Conservation (phyloP, 495 filamentous ascomycete genomes). For the Evansstolkia leycettana region DNA sequence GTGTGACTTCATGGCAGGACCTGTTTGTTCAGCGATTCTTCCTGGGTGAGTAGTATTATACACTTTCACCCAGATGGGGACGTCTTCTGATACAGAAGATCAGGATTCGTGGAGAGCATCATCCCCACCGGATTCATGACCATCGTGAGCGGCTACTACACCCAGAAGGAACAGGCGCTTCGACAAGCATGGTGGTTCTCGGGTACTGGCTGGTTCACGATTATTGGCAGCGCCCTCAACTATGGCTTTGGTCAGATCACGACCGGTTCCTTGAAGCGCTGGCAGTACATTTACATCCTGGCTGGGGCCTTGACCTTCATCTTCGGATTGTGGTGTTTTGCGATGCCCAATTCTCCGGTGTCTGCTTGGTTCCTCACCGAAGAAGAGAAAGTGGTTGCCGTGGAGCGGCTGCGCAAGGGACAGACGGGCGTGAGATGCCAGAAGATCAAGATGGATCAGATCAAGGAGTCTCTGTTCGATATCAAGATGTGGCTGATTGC, state of each 20-base stretch:
- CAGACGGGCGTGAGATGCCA: conserved; percentile 43
- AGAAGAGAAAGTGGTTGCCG: conserved; percentile 38
- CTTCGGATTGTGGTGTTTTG: conserved; percentile 51
- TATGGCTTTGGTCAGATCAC: conserved; percentile 59
- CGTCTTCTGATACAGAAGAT: background rate
- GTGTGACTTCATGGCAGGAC: conserved; percentile 49
- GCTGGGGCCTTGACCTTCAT: conserved; percentile 51
- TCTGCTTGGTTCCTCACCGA: conserved; percentile 40
- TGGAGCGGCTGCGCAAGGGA: conserved; percentile 38
- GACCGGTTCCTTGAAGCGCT: conserved; percentile 38
- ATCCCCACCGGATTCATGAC: conserved; percentile 60
- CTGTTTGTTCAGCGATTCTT: conserved; percentile 62
- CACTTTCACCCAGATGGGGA: background rate
- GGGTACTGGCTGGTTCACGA: conserved; percentile 52
- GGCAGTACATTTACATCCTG: conserved; percentile 61
- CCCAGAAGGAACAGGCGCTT: conserved; percentile 52
- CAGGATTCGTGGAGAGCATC: conserved; percentile 53
- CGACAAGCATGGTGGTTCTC: conserved; percentile 63
- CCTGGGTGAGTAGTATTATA: conserved; percentile 38
- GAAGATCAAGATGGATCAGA: conserved; percentile 35
- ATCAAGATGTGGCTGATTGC: conserved; percentile 41
- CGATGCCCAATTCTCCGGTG: conserved; percentile 39
- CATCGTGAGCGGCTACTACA: conserved; percentile 53
- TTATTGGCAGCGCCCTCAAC: conserved; percentile 54
- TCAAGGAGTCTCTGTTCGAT: conserved; percentile 36